Percentiles rank a stretch among this genome's conserved stretches.
phyloP scores from a whole-genome alignment of 2,329 filamentous ascomycete species.

The Pezicula radicicola region DNA sequence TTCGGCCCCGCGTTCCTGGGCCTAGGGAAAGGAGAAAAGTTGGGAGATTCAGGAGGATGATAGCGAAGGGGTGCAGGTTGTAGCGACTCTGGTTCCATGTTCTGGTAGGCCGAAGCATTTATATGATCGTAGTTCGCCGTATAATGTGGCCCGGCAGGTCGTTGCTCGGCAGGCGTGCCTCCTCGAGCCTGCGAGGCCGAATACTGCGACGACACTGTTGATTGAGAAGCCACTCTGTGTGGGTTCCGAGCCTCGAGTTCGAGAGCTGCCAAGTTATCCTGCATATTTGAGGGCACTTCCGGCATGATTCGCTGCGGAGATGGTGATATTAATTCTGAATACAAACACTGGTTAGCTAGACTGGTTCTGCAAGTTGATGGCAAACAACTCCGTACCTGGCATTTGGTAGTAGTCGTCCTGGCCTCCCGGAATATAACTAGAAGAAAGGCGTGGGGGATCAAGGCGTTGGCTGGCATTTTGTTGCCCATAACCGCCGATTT shows the following conservation, averaged over 20 bases:
- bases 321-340: slow-evolving; percentile 66
- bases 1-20: slow-evolving; percentile 76
- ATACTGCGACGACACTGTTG: slow-evolving; percentile 20
- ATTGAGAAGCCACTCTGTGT: slow-evolving; percentile 21
- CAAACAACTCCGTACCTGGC: too few species aligned
- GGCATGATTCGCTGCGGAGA: slow-evolving; percentile 81
- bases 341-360: slow-evolving; percentile 64
- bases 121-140: slow-evolving; percentile 29
- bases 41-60: slow-evolving; percentile 48
- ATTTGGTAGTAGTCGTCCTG: too few species aligned
- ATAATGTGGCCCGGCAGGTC: slow-evolving; percentile 18
- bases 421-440: too few species aligned
- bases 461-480: too few species aligned
- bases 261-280: slow-evolving; percentile 87
- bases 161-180: slow-evolving; percentile 1
- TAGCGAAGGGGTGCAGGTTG: background rate
- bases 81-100: slow-evolving; percentile 17
- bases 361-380: slow-evolving; percentile 68
- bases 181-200: slow-evolving; percentile 6
- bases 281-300: slow-evolving; percentile 95
- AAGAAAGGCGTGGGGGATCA: too few species aligned
- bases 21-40: slow-evolving; percentile 89
- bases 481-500: too few species aligned
- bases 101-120: slow-evolving; percentile 29
- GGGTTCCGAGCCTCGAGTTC: slow-evolving; percentile 70